phyloP scores from a whole-genome alignment of 306 rosid genomes.

The Prunus kanzakura region DNA sequence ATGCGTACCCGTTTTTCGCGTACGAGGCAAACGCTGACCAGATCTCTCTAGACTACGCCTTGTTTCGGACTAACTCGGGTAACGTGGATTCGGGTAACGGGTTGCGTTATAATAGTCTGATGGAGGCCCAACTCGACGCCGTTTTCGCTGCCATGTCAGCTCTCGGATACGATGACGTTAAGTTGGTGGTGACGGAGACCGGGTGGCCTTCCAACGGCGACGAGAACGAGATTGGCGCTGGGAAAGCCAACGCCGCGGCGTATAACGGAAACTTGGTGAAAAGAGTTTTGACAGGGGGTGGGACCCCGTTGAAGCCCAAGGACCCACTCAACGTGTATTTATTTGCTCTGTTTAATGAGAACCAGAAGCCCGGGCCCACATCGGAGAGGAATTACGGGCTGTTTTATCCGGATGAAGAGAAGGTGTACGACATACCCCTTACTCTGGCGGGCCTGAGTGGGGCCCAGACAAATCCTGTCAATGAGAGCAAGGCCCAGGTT shows the following conservation, averaged over 20 bases:
- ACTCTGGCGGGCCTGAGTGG: slow-evolving; percentile 17
- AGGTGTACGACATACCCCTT: slow-evolving; percentile 57
- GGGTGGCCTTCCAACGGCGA: slow-evolving; percentile 93
- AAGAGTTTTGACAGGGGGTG: slow-evolving; percentile 46
- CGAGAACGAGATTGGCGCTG: slow-evolving; percentile 55
- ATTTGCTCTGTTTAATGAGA: slow-evolving; percentile 79
- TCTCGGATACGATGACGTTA: slow-evolving; percentile 51
- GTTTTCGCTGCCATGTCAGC: slow-evolving; percentile 77
- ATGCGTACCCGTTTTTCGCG: slow-evolving; percentile 79
- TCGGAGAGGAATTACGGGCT: slow-evolving; percentile 82
- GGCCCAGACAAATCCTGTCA: background rate
- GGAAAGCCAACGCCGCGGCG: slow-evolving; percentile 62
- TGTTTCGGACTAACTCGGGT: slow-evolving; percentile 55
- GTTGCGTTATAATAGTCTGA: slow-evolving; percentile 40
- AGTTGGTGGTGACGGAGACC: slow-evolving; percentile 52
- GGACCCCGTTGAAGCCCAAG: slow-evolving; percentile 59
- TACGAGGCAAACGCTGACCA: slow-evolving; percentile 43
- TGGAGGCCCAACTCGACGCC: slow-evolving; percentile 86
- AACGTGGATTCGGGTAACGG: slow-evolving; percentile 75
- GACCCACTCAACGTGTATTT: slow-evolving; percentile 46
- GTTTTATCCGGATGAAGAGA: slow-evolving; percentile 57
- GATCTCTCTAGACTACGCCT: slow-evolving; percentile 59
- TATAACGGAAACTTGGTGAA: slow-evolving; percentile 72
- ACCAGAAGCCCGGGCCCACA: slow-evolving; percentile 65
- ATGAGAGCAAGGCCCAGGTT: slow-evolving; percentile 39